Conservation (phyloP, 495 filamentous ascomycete species). For the Aspergillus campestris region DNA sequence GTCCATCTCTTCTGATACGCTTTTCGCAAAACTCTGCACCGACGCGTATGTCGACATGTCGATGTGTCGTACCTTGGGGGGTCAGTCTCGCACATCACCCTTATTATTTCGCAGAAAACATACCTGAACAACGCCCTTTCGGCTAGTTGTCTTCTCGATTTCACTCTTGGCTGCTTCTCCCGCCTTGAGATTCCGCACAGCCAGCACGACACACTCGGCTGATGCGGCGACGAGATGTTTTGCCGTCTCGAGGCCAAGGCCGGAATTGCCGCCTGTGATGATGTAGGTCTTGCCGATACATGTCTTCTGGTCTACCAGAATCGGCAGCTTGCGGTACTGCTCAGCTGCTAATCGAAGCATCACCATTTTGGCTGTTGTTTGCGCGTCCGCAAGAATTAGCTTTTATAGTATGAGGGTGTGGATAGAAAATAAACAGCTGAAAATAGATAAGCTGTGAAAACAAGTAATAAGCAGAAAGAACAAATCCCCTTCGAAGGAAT, state of each 20-base stretch:
- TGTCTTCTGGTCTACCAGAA: not conserved
- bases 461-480: too few species aligned
- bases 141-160: conserved; percentile 11
- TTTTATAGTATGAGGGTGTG: too few species aligned
- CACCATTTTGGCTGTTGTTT: not conserved
- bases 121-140: conserved; percentile 3
- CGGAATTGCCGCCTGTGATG: conserved; percentile 22
- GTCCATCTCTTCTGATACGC: too few species aligned
- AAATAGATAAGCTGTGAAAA: too few species aligned
- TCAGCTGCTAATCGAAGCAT: conserved; percentile 1
- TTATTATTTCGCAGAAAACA: not conserved
- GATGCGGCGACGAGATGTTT: conserved; percentile 6
- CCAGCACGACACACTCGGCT: conserved; percentile 39
- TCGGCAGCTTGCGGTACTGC: conserved; percentile 1
- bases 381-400: too few species aligned
- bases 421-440: too few species aligned
- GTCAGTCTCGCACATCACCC: not conserved
- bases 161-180: conserved; percentile 29
- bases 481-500: too few species aligned
- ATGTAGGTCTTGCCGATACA: conserved; percentile 15
- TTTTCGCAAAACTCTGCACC: too few species aligned
- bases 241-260: conserved; percentile 23
- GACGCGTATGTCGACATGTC: too few species aligned
- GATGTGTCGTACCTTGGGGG: too few species aligned
- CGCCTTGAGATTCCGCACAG: conserved; percentile 34